phyloP scores from a whole-genome alignment of 768 basidiomycete species.

The Hericium coralloides region DNA sequence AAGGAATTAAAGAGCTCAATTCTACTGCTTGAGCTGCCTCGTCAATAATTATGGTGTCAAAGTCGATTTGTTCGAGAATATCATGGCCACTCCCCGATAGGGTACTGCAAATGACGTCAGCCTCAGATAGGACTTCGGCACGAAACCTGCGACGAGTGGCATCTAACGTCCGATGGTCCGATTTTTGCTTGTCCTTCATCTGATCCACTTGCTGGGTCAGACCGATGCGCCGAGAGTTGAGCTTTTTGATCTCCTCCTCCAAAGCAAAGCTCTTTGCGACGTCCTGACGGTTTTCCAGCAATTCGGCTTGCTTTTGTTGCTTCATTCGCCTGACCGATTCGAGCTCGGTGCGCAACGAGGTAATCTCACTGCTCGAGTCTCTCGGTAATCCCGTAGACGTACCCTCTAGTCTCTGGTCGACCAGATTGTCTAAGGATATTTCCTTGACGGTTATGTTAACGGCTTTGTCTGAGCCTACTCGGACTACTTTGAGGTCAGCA shows the following conservation, averaged over 20 bases:
- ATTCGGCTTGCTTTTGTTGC: constrained; percentile 52
- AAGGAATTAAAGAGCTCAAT: constrained; percentile 87
- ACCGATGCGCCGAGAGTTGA: constrained; percentile 55
- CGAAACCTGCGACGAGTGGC: constrained; percentile 68
- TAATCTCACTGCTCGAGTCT: constrained; percentile 51
- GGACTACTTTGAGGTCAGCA: constrained; percentile 71
- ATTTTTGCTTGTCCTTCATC: constrained; percentile 76
- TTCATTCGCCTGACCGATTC: constrained; percentile 55
- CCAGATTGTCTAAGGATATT: constrained; percentile 78
- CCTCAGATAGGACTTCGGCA: constrained; percentile 69
- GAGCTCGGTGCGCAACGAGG: constrained; percentile 53
- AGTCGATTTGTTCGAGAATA: constrained; percentile 69
- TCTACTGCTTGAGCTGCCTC: constrained; percentile 98
- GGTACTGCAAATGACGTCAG: constrained; percentile 91
- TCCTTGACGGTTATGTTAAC: constrained; percentile 78
- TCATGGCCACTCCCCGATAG: constrained; percentile 93
- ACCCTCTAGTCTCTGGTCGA: constrained; percentile 62
- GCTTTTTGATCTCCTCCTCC: constrained; percentile 59
- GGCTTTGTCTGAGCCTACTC: constrained; percentile 71
- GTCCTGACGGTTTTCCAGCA: constrained; percentile 49
- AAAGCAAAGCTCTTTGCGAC: constrained; percentile 41
- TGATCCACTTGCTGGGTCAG: constrained; percentile 67
- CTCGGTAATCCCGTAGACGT: constrained; percentile 30
- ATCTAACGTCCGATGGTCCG: constrained; percentile 74
- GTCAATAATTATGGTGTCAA: constrained; percentile 95